Evolutionary conservation across 768 basidiomycete genomes (phyloP), one percentile per base, ranked within the genome.

Genomic region (Mycena rebaudengoi): DNA sequence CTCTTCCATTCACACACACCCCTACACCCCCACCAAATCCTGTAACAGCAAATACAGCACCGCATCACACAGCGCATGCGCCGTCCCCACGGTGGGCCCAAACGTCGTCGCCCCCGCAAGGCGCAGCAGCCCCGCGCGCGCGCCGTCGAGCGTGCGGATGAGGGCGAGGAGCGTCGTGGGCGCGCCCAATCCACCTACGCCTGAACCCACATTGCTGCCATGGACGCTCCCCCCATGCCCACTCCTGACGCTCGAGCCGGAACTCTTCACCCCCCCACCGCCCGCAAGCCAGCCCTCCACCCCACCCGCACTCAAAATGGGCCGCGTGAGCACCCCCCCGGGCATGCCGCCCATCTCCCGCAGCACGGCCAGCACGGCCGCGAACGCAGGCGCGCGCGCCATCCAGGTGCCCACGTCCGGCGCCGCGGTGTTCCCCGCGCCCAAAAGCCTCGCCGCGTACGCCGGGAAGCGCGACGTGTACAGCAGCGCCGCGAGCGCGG

Each of bases 41-140:
- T 79, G 78, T 66, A 82, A 64, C 62, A 79, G 54, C 62, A 81
- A 67, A 66, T 78, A 78, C 59, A 77, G 70, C 50, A 82, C 78
- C 56, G 74, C 76, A 67, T 80, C 79, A 43, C 76, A 78, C 28
- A 82, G 70, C 53, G 68, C 71, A 54, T 78, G 75, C 62, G 79
- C 75, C 74, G 78, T 78, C 43, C 75, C 74, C 62, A 78, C 74
- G 44, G 79, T 80, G 41, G 74, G 72, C 30, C 67, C 58, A 57
- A 80, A 80, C 67, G 72, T 69, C 45, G 78, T 67, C 48, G 68
- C 76, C 5, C 65, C 67, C 49, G 74, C 75, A 20, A 78, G 62
- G 54, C 68, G 68, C 67, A 71, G 69, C 53, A 82, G 64, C 60
- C 70, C 72, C 14, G 67, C 66, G 8, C 74, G 62, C 56, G 75